phyloP scores from a whole-genome alignment of 805 yeast species.

The Teunomyces funiuensis region DNA sequence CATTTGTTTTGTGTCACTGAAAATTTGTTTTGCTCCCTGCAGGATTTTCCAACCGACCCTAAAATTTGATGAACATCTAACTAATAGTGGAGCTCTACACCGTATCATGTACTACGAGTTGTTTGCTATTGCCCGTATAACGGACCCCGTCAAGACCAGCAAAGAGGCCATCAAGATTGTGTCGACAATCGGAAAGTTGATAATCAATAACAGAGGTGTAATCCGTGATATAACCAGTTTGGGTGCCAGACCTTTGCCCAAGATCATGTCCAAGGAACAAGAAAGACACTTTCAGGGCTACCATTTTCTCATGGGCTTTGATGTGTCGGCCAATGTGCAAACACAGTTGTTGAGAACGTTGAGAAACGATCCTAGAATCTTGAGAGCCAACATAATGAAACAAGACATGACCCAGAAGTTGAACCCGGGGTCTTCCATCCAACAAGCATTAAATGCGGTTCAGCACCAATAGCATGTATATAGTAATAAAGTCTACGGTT shows the following conservation, averaged over 20 bases:
- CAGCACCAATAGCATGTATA: slow-evolving; percentile 12
- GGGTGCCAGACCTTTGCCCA: slow-evolving; percentile 79
- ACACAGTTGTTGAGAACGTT: slow-evolving; percentile 78
- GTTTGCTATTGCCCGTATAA: slow-evolving; percentile 82
- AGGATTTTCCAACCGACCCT: neutral
- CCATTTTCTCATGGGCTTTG: slow-evolving; percentile 84
- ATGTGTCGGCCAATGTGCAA: slow-evolving; percentile 83
- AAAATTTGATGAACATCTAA: neutral
- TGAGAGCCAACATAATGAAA: slow-evolving; percentile 72
- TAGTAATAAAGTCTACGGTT: slow-evolving; percentile 3
- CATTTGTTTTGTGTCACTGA: slow-evolving; percentile 1
- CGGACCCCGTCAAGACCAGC: slow-evolving; percentile 49
- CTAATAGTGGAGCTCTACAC: neutral
- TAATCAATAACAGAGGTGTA: slow-evolving; percentile 91
- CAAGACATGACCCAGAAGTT: slow-evolving; percentile 53
- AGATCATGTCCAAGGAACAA: slow-evolving; percentile 78
- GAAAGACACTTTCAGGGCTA: slow-evolving; percentile 89
- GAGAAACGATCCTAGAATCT: slow-evolving; percentile 86
- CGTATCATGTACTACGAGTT: slow-evolving; percentile 77
- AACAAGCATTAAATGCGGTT: slow-evolving; percentile 15
- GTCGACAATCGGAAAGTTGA: slow-evolving; percentile 76
- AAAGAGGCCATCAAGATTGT: slow-evolving; percentile 44
- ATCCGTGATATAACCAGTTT: slow-evolving; percentile 77
- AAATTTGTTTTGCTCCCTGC: neutral
- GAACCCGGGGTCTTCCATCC: slow-evolving; percentile 53